A percentile compares a stretch with the other conserved stretches of the same genome.
phyloP scores from a whole-genome alignment of 768 basidiomycete species.

The Boletus huronensis region DNA sequence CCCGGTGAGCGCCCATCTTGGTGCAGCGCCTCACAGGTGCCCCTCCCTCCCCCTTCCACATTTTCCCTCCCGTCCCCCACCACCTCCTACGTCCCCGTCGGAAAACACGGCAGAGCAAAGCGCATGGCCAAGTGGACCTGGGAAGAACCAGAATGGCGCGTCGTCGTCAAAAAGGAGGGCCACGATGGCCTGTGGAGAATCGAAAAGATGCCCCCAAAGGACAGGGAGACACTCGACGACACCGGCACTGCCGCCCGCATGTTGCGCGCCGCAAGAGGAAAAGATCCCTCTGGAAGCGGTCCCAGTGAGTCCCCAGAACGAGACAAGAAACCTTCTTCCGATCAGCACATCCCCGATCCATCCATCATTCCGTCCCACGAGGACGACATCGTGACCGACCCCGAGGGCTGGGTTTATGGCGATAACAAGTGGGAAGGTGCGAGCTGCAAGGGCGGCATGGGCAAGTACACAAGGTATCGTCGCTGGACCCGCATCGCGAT shows the following conservation, averaged over 20 bases:
- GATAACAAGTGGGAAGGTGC: constrained; percentile 94
- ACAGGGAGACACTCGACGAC: constrained; percentile 43
- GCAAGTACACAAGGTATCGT: constrained; percentile 87
- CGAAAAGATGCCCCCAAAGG: constrained; percentile 56
- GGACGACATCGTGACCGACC: constrained; percentile 65
- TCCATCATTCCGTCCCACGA: constrained; percentile 35
- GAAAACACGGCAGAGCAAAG: constrained; percentile 50
- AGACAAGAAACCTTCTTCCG: constrained; percentile 18
- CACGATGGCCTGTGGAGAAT: constrained; percentile 49
- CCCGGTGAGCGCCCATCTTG: constrained; percentile 89
- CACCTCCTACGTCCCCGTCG: constrained; percentile 51
- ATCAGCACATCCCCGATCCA: constrained; percentile 28
- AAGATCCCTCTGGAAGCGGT: constrained; percentile 28
- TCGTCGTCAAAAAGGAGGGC: constrained; percentile 58
- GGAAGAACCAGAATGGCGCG: constrained; percentile 90
- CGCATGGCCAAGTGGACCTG: constrained; percentile 82
- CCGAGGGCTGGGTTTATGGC: constrained; percentile 89
- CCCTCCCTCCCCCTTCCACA: constrained; percentile 66
- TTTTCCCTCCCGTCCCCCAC: constrained; percentile 66
- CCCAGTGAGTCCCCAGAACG: constrained; percentile 22
- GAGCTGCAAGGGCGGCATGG: constrained; percentile 75
- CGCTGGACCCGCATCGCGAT: constrained; percentile 85
- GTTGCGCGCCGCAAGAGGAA: constrained; percentile 52
- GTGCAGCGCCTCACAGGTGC: constrained; percentile 56
- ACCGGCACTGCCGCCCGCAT: constrained; percentile 39